Conservation (phyloP, 2,329 filamentous ascomycete species). For the Rutstroemia sp. region DNA sequence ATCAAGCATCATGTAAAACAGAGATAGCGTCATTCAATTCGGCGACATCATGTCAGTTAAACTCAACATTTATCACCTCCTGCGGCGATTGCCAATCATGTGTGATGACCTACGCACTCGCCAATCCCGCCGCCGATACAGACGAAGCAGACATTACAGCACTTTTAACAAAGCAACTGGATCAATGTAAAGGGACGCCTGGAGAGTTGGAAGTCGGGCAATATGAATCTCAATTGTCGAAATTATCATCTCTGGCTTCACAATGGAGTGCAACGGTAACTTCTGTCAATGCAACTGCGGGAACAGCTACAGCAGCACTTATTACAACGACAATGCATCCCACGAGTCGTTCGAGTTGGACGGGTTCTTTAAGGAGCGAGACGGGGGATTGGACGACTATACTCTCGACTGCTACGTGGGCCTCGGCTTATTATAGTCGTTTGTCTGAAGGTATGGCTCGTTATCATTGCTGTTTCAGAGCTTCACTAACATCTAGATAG, state of each 20-base stretch:
- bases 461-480: background rate
- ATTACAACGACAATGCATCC: background rate
- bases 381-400: slow-evolving; percentile 5
- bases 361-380: background rate
- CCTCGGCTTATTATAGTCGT: slow-evolving; percentile 6
- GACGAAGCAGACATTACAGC: background rate
- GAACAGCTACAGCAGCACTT: background rate
- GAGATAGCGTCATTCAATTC: slow-evolving; percentile 14
- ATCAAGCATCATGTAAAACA: slow-evolving; percentile 19
- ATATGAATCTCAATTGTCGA: slow-evolving; percentile 18
- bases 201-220: slow-evolving; percentile 12
- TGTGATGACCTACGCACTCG: slow-evolving; percentile 15
- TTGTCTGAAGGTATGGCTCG: slow-evolving; percentile 4
- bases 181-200: slow-evolving; percentile 15
- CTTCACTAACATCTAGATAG: background rate
- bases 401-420: slow-evolving; percentile 10
- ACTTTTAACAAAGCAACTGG: slow-evolving; percentile 11
- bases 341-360: background rate
- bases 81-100: slow-evolving; percentile 23
- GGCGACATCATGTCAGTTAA: slow-evolving; percentile 15
- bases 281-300: background rate
- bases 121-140: slow-evolving; percentile 11
- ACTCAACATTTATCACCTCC: slow-evolving; percentile 20
- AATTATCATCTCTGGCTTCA: slow-evolving; percentile 11
- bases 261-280: background rate